Evolutionary conservation across 257 asterid genomes (phyloP).

Genomic region (Lycium barbarum): DNA sequence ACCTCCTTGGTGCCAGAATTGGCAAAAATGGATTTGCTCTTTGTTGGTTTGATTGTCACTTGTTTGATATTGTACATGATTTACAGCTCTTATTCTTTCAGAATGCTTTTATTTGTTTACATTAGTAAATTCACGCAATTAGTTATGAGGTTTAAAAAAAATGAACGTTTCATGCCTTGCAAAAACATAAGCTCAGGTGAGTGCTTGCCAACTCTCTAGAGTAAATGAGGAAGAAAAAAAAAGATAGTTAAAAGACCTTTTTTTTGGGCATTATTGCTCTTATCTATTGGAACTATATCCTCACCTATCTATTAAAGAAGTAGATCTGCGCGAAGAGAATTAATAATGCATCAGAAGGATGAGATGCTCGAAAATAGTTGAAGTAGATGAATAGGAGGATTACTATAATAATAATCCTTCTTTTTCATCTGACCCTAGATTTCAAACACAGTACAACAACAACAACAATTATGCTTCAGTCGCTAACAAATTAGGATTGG

Average conservation of each 20-base stretch:
- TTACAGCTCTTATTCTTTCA: neutral
- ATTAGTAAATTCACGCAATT: neutral
- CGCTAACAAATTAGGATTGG: too few relatives aligned
- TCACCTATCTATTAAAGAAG: neutral
- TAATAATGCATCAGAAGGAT: neutral
- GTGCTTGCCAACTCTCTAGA: too few relatives aligned
- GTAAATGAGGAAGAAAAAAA: too few relatives aligned
- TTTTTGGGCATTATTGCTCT: neutral
- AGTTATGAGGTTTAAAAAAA: neutral
- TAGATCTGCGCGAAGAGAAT: neutral
- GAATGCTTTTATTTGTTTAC: neutral
- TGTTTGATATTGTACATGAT: constrained; percentile 18
- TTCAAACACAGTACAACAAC: neutral
- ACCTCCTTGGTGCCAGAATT: constrained; percentile 9
- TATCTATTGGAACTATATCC: neutral
- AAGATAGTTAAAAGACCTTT: neutral
- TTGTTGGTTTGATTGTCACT: constrained; percentile 27
- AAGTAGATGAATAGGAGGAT: neutral
- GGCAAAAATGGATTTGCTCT: neutral
- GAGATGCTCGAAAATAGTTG: neutral
- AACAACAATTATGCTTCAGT: neutral
- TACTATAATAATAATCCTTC: neutral
- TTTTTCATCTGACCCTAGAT: neutral
- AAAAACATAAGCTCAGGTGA: too few relatives aligned
- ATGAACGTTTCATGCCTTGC: neutral